Conservation (phyloP, 2,329 filamentous ascomycete genomes). For the Aspergillus ochraceus region DNA sequence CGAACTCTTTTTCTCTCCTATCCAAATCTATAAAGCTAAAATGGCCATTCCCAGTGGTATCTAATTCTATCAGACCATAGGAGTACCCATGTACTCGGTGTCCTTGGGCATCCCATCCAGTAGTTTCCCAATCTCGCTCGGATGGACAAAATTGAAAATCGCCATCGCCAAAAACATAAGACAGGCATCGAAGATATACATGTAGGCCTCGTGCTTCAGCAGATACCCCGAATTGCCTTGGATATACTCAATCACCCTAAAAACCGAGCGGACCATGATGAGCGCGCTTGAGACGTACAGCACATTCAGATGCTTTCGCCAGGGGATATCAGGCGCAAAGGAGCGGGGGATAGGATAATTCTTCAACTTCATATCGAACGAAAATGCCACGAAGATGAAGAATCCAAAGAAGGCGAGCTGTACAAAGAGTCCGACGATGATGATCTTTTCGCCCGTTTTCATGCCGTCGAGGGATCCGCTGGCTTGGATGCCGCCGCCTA, state of each 20-base stretch:
- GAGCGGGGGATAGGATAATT: not conserved
- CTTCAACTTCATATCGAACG: conserved; percentile 11
- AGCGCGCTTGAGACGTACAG: conserved; percentile 16
- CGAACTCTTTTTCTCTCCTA: too few species aligned
- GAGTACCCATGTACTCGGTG: not conserved
- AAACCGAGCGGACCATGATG: conserved; percentile 21
- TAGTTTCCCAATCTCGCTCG: not conserved
- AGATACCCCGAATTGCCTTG: conserved; percentile 19
- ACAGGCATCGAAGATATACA: conserved; percentile 17
- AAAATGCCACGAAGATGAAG: conserved; percentile 44
- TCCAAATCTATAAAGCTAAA: not conserved
- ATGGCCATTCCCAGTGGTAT: not conserved
- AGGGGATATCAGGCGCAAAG: not conserved
- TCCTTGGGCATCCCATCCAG: not conserved
- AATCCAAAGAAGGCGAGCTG: conserved; percentile 61
- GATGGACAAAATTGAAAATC: not conserved
- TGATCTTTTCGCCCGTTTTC: conserved; percentile 37
- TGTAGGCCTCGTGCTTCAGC: conserved; percentile 17
- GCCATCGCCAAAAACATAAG: conserved; percentile 4
- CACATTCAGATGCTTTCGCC: conserved; percentile 12
- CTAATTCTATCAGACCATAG: not conserved
- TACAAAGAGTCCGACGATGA: conserved; percentile 58
- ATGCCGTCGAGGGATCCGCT: conserved; percentile 7
- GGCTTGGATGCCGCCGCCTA: conserved; percentile 20
- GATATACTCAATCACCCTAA: conserved; percentile 20